Evolutionary conservation across 2,329 filamentous ascomycete species (phyloP), one percentile per base, ranked within the genome.

Genomic region (Nigrospora oryzae): DNA sequence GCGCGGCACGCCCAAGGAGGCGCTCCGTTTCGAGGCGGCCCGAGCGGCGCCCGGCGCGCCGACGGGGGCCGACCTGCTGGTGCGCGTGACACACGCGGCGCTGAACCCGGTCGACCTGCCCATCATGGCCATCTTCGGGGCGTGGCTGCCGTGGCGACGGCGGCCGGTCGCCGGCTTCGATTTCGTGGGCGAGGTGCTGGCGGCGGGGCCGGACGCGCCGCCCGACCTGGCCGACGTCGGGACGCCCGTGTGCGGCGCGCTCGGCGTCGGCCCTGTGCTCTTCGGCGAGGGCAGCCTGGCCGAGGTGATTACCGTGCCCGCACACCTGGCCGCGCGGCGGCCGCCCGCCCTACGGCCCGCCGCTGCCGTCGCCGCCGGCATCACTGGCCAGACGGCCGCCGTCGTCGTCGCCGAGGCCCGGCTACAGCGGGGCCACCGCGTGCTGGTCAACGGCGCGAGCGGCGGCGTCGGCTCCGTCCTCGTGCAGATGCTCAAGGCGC

Each of bases 31-130:
- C 6, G 23, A 39, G 17, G 14, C 43, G 33, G 36, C 43, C 8
- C 34, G 38, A 3, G 40, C 46, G 5, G 28, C 38, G 14, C 46
- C 46, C 11, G n/a, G 43, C 11, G 13, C 43, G 16, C 36, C 40
- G 16, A 37, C 38, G 16, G 46, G 43, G 5, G 28, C 32, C 40
- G 40, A 44, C 34, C 43, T 49, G n/a, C 38, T 46, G 16, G 35
- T 49, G 33, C 40, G 44, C 34, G 44, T 49, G 23, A 40, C 41
- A 16, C 45, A 49, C 40, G 47, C 47, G 10, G 47, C 30, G 30
- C 38, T 49, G 33, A 49, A 49, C 42, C 47, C 47, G 34, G 47
- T 42, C 8, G 47, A 49, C 42, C 33, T 43, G 14, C 36, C 38
- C 13, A 38, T 46, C 35, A 42, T 46, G 40, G 5, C 31, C 15